phyloP scores from a whole-genome alignment of 2,329 filamentous ascomycete species.

The Epichloe glyceriae region DNA sequence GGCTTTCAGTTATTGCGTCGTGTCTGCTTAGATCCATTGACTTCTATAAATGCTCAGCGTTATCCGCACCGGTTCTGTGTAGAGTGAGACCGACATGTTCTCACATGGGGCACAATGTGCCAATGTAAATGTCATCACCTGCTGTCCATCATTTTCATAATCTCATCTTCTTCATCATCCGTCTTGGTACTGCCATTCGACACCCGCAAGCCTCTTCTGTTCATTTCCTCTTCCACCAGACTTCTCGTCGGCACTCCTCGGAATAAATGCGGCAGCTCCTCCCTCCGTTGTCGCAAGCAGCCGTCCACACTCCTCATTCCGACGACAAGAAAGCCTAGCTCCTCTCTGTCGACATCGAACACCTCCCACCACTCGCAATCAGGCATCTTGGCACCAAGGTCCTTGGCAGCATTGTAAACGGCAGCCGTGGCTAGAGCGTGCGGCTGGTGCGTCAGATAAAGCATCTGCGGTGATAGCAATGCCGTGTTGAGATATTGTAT shows the following conservation, averaged over 20 bases:
- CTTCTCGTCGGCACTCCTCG: constrained; percentile 44
- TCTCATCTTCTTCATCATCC: constrained; percentile 30
- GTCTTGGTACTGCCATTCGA: constrained; percentile 17
- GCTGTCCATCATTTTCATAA: constrained; percentile 28
- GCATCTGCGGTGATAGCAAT: constrained; percentile 71
- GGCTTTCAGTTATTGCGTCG: too few relatives aligned
- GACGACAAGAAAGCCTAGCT: constrained; percentile 84
- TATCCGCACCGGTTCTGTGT: too few relatives aligned
- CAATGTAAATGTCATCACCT: constrained; percentile 4
- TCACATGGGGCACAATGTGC: too few relatives aligned
- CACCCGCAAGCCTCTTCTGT: constrained; percentile 31
- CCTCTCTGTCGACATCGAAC: constrained; percentile 89
- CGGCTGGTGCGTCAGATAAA: constrained; percentile 89
- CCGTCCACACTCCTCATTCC: constrained; percentile 67
- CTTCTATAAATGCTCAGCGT: too few relatives aligned
- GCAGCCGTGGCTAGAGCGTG: constrained; percentile 73
- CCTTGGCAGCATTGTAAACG: constrained; percentile 77
- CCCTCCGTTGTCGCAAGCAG: constrained; percentile 48
- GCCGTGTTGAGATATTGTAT: constrained; percentile 77
- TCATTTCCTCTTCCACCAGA: constrained; percentile 46
- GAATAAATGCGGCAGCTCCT: constrained; percentile 36
- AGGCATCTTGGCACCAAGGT: constrained; percentile 64
- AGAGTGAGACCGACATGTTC: too few relatives aligned
- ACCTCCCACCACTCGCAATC: constrained; percentile 94
- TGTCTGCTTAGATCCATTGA: too few relatives aligned